Conservation (phyloP, 495 filamentous ascomycete species). For the Tuber indicum region DNA sequence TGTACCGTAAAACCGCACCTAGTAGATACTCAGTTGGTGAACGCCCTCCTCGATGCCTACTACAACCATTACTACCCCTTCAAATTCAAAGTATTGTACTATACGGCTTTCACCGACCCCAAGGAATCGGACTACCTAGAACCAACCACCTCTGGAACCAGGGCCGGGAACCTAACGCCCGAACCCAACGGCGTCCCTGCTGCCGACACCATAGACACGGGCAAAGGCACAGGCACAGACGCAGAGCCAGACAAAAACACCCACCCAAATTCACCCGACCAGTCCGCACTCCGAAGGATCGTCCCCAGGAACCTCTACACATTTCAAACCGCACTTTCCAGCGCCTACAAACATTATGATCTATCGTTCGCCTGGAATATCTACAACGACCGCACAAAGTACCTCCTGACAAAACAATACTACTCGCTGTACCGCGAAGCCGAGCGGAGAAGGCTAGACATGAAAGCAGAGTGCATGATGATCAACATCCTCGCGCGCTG, state of each 20-base stretch:
- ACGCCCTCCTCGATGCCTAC: conserved; percentile 38
- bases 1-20: conserved; percentile 17
- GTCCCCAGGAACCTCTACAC: conserved; percentile 35
- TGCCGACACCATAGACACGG: neutral
- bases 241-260: conserved; percentile 3
- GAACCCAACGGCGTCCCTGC: neutral
- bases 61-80: neutral
- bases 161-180: neutral
- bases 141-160: neutral
- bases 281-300: neutral
- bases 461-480: conserved; percentile 27
- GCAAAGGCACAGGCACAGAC: neutral
- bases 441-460: conserved; percentile 29
- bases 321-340: conserved; percentile 25
- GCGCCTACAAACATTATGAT: conserved; percentile 22
- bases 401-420: conserved; percentile 28
- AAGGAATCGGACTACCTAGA: neutral
- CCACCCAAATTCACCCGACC: neutral
- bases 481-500: conserved; percentile 32
- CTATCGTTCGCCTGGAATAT: conserved; percentile 31
- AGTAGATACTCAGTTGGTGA: conserved; percentile 37
- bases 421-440: conserved; percentile 7
- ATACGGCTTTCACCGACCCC: neutral
- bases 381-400: conserved; percentile 21
- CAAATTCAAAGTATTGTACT: neutral